Base-by-base conservation (phyloP, 1,139 yeast species). In the Geotrichum aggregatum region DNA sequence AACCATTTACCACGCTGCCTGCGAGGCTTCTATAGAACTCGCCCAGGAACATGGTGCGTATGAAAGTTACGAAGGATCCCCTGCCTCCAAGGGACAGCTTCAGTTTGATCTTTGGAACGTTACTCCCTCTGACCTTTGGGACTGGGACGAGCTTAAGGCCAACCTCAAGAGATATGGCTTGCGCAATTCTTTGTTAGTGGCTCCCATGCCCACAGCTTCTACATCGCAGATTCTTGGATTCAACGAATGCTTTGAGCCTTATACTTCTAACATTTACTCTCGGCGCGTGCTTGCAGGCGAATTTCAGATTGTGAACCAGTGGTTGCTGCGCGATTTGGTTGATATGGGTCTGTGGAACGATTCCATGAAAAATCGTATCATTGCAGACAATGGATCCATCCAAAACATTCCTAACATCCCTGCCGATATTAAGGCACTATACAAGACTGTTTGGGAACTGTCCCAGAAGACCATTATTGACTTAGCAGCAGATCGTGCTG, bases 361-460 rank as follows among this genome's bases (percentile, higher is more conserved):
- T 52, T 75, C 80, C 55, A 82, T 89, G 85, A 89, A 88, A 73
- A 85, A 86, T 66, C 78, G 82, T 61, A 83, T 92, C 56, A 77
- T 92, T 58, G 74, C 84, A 43, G 81, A 83, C 59, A 84, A 87
- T 60, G 98, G 98, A 16, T 89, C 97, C 2, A 81, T 92, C 58
- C 96, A 91, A 70, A 71, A 76, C 56, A 79, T 92, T 55, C 80
- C 84, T 50, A 79, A 77, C 58, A 83, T 92, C 53, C 98, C 98
- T 19, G 77, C 76, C 41, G 87, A 84, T 43, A 69, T 89, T 61
- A 89, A 87, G 68, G 80, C 77, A 7, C 73, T 91, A 47, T 89
- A 91, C 76, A 87, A 85, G 73, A 92, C 98, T 0, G 97, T 89
- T 16, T 92, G 98, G 98, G 98, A 92, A 72, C 79, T 92, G 49